phyloP scores from a whole-genome alignment of 2,329 filamentous ascomycete species.

The Hymenoscyphus fructigenus region DNA sequence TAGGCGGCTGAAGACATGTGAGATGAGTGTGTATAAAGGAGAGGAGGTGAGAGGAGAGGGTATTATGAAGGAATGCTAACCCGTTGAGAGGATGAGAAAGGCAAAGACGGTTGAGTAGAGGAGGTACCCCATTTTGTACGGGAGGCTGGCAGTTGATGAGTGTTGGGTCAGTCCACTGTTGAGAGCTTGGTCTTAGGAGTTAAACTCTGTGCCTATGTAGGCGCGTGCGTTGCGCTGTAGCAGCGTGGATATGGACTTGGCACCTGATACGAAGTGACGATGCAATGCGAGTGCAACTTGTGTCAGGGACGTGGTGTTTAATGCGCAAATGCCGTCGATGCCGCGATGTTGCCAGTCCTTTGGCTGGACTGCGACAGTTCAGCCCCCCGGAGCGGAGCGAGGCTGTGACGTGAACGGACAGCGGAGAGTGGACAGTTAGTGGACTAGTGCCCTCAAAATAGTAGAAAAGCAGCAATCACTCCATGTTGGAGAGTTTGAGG shows the following conservation, averaged over 20 bases:
- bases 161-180: not conserved
- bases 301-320: slow-evolving; percentile 9
- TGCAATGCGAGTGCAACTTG: slow-evolving; percentile 8
- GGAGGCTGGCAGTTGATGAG: slow-evolving; percentile 1
- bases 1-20: slow-evolving; percentile 59
- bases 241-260: slow-evolving; percentile 5
- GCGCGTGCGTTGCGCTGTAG: not conserved
- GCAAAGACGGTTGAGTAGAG: slow-evolving; percentile 75
- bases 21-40: slow-evolving; percentile 17
- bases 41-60: slow-evolving; percentile 12
- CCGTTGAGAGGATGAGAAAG: slow-evolving; percentile 68
- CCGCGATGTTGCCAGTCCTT: not conserved
- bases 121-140: slow-evolving; percentile 67
- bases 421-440: not conserved
- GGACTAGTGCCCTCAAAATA: not conserved
- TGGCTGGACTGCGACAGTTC: not conserved
- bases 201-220: not conserved
- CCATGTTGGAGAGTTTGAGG: no score
- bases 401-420: not conserved
- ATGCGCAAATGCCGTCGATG: slow-evolving; percentile 3
- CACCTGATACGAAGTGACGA: slow-evolving; percentile 13
- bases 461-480: not conserved
- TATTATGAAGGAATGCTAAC: slow-evolving; percentile 43
- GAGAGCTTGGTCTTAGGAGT: slow-evolving; percentile 10
- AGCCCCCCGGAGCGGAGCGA: not conserved